These are phyloP conservation scores for Hanseniaspora jakobsenii DNA, from an alignment of 805 yeast genomes.

Conservation along the genomic window DNA sequence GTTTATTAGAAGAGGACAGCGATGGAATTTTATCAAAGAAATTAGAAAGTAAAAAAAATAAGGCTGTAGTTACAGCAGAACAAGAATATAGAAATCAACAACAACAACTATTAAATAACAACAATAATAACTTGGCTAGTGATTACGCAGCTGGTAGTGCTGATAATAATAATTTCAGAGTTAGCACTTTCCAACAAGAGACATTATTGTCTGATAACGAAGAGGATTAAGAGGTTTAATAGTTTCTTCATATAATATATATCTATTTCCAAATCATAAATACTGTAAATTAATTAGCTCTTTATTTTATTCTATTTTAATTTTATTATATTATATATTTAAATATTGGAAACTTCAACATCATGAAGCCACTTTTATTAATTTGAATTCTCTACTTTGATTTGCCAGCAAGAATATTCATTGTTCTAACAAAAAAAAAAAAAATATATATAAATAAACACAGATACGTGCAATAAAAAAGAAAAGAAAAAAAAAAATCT, in stretches of 20 bases:
- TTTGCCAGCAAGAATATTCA: too few species aligned
- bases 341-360: too few species aligned
- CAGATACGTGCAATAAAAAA: too few species aligned
- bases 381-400: too few species aligned
- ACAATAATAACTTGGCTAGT: neutral
- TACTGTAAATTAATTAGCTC: neutral
- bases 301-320: too few species aligned
- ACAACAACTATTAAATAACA: slow-evolving; percentile 1
- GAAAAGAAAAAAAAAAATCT: too few species aligned
- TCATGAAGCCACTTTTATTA: too few species aligned
- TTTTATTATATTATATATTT: too few species aligned
- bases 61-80: slow-evolving; percentile 4
- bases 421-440: too few species aligned
- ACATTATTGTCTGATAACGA: slow-evolving; percentile 14
- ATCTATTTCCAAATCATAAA: neutral
- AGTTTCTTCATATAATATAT: neutral
- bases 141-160: slow-evolving; percentile 1
- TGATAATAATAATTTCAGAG: slow-evolving; percentile 11
- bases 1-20: slow-evolving; percentile 10
- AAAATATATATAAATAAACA: too few species aligned
- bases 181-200: slow-evolving; percentile 14
- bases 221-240: slow-evolving; percentile 6
- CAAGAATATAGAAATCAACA: slow-evolving; percentile 14
- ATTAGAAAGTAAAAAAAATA: slow-evolving; percentile 3
- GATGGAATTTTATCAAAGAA: slow-evolving; percentile 2